These are phyloP conservation scores for Amaranthus hypochondriacus DNA, from an alignment of 148 eudicot species.

Conservation along the genomic window DNA sequence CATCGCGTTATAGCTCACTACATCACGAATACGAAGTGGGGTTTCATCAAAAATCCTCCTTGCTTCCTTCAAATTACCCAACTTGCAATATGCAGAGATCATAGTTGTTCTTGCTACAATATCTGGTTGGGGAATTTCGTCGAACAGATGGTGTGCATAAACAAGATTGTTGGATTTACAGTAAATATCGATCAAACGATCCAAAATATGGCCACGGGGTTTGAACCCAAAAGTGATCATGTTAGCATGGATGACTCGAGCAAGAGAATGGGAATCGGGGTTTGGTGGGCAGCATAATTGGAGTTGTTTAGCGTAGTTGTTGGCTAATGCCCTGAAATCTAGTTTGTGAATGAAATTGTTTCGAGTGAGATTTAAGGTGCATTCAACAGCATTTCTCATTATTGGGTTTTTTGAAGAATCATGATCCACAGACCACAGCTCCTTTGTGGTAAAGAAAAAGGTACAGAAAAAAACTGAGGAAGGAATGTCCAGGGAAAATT, in stretches of 20 bases:
- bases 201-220: conserved; percentile 57
- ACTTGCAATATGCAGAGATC: conserved; percentile 42
- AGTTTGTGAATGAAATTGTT: conserved; percentile 12
- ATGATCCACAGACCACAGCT: neutral
- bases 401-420: neutral
- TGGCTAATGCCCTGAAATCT: conserved; percentile 45
- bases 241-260: conserved; percentile 57
- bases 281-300: conserved; percentile 42
- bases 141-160: conserved; percentile 54
- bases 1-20: conserved; percentile 61
- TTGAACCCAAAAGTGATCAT: conserved; percentile 66
- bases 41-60: conserved; percentile 41
- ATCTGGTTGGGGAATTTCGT: conserved; percentile 50
- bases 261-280: conserved; percentile 39
- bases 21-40: conserved; percentile 44
- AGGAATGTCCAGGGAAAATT: too few species aligned
- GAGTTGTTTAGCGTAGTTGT: conserved; percentile 53
- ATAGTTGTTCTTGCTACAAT: conserved; percentile 51
- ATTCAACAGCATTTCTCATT: conserved; percentile 25
- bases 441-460: neutral
- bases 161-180: conserved; percentile 35
- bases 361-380: conserved; percentile 8
- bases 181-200: conserved; percentile 45
- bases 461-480: neutral
- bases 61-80: conserved; percentile 31